Conservation (phyloP, 2,329 filamentous ascomycete species). For the Ophiosphaerella herpotricha region DNA sequence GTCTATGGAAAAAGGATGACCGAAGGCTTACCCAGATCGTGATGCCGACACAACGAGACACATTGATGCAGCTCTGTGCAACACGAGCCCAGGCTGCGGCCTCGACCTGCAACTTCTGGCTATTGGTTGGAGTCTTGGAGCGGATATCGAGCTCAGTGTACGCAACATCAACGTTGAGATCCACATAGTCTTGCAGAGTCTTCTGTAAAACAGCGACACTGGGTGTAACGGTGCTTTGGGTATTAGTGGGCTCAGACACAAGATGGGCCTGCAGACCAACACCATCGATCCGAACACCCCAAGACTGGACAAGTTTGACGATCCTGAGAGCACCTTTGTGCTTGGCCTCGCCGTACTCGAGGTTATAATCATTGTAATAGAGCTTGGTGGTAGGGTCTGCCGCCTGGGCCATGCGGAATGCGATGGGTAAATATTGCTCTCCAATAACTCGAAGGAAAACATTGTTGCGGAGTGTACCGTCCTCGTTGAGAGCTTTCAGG, state of each 20-base stretch:
- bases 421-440: constrained; percentile 60
- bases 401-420: constrained; percentile 61
- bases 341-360: constrained; percentile 59
- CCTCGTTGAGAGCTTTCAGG: constrained; percentile 58
- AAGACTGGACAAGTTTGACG: constrained; percentile 44
- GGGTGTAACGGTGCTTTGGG: constrained; percentile 46
- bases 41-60: constrained; percentile 43
- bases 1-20: neutral
- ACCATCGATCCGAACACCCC: constrained; percentile 59
- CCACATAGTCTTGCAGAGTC: constrained; percentile 57
- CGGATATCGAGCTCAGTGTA: constrained; percentile 67
- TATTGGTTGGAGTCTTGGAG: constrained; percentile 50
- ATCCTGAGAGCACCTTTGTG: constrained; percentile 36
- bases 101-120: constrained; percentile 45
- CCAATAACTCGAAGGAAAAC: constrained; percentile 63
- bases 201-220: constrained; percentile 50
- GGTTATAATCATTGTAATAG: constrained; percentile 68
- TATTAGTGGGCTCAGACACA: constrained; percentile 57
- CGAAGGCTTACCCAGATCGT: constrained; percentile 51
- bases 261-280: constrained; percentile 65
- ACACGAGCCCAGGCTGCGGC: constrained; percentile 52
- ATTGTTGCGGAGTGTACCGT: constrained; percentile 57
- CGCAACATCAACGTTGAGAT: constrained; percentile 61
- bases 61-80: constrained; percentile 41
- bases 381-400: constrained; percentile 64